Base-by-base conservation (phyloP, 1,284 basidiomycete species). In the Tylopilus sp. region DNA sequence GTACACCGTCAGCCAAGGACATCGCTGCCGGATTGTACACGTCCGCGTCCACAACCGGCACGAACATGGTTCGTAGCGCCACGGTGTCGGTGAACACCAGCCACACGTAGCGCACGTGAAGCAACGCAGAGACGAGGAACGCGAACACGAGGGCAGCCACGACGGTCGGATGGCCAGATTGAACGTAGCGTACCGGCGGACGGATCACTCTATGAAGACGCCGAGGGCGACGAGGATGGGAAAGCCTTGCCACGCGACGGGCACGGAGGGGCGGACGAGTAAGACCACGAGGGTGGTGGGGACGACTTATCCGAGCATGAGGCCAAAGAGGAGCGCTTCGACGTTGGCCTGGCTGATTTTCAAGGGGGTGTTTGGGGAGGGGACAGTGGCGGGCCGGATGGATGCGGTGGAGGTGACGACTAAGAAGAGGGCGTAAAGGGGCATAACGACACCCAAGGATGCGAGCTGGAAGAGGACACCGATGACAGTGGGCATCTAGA, bases 191-290 rank as follows among this genome's bases (percentile, higher is more conserved):
- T 5, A 61, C 58, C 2, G 64, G 55, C 26, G 67, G 63, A 29
- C 68, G 61, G 35, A 75, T 47, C 33, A 66, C 6, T 25, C 41
- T 56, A 49, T 66, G 53, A 58, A 41, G 6, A 31, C 60, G 8
- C 72, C 66, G 19, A 74, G 7, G 36, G 65, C 66, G 36, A 74
- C 62, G 54, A 64, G 68, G 24, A 74, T n/a, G 6, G 79, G 78
- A 53, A 75, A 78, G 17, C 65, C 53, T 50, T 80, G 79, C 78
- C 78, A 81, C 31, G 72, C 56, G 5, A 72, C 73, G 13, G 74
- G 80, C 50, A 76, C 60, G 20, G 51, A 48, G 5, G 75, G 66
- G 41, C 70, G 67, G 29, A 59, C 42, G 5, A 74, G 31, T 31
- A 61, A 17, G 53, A 75, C 19, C 69, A 80, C 71, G 45, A 63